Base-by-base conservation (phyloP, 2,329 filamentous ascomycete species). In the Fusarium goolgardi region DNA sequence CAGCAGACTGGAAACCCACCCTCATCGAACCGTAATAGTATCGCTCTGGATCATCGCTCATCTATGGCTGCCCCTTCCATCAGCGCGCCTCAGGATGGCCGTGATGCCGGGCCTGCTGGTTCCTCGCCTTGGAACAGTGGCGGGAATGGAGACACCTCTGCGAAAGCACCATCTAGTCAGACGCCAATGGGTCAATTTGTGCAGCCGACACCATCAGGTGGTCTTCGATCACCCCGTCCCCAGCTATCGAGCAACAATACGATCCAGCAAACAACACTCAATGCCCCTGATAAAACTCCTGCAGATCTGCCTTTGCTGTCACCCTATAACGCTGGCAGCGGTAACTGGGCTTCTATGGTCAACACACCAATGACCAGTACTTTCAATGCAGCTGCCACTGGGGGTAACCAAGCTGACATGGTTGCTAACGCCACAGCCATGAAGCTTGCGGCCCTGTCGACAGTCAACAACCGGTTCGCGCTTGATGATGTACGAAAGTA, bases 321-420 rank as follows among this genome's bases (percentile, higher is more conserved):
- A 20, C 96, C 96, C 0, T 95, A 90, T 66, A 89, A 87, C 65
- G 85, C 90, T 35, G 87, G 90, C 53, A 93, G 93, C 77, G 93
- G 93, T 58, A 98, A 96, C 83, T 99, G 96, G 96, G 96, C 96
- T 25, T 98, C 96, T 11, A 97, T 97, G 92, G 90, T 96, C 68
- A 98, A 97, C 81, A 99, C 96, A 3, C 96, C 96, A 3, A 96
- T 98, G 91, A 92, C 95, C 7, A 83, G 93, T 40, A 95, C 90
- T 70, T 99, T 98, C 79, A 90, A 86, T 67, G 81, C 84, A 18
- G 73, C 70, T 55, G 78, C 86, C 70, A 81, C 81, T 39, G 81
- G 83, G 40, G 84, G 83, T 46, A 90, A 86, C 57, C 94, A 97
- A 78, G 94, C 94, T 18, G 96, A 99, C 75, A 98, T 98, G 95